Base-by-base conservation (phyloP, 176 grass and related monocot species). In the Metroxylon sagu region DNA sequence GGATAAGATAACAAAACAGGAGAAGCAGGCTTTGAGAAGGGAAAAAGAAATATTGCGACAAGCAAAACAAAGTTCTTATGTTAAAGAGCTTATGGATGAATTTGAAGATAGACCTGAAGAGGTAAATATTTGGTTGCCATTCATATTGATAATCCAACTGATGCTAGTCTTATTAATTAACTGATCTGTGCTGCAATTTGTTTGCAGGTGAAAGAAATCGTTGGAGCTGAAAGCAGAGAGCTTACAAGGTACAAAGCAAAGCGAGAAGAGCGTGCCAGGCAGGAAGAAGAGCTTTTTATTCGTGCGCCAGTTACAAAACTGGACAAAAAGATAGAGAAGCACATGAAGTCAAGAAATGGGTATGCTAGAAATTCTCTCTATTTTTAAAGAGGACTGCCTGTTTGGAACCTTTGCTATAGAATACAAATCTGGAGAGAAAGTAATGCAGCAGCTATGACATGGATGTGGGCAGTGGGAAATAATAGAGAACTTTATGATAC, bases 171-270 rank as follows among this genome's bases (percentile, higher is more conserved):
- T 69, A 3, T 25, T 57, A 14, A 43, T 35, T 23, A 49, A 81
- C 26, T 14, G 31, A 23, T 23, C 21, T 23, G 21, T 23, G 21
- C 14, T 54, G 25, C 15, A 57, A 71, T 69, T 23, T 23, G 56
- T 60, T 21, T 66, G 26, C 77, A 89, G 88, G 81, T 76, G 74
- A 92, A 79, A 71, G 88, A 89, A 70, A 86, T 27, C 15, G 48
- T 58, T 10, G 94, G 85, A 3, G 82, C 86, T 51, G 94, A 89
- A 79, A 98, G 94, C 77, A 93, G 43, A 81, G 88, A 89, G 52
- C 78, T 86, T 57, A 18, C 70, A 0, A 71, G 25, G 53, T 93
- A 93, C 64, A 74, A 67, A 61, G 67, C 79, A 57, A 86, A 89
- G 73, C 76, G 69, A 79, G 94, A 85, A 49, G 49, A 62, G 30